Conservation (phyloP, 1,139 yeast genomes). For the Geotrichum europaeum region DNA sequence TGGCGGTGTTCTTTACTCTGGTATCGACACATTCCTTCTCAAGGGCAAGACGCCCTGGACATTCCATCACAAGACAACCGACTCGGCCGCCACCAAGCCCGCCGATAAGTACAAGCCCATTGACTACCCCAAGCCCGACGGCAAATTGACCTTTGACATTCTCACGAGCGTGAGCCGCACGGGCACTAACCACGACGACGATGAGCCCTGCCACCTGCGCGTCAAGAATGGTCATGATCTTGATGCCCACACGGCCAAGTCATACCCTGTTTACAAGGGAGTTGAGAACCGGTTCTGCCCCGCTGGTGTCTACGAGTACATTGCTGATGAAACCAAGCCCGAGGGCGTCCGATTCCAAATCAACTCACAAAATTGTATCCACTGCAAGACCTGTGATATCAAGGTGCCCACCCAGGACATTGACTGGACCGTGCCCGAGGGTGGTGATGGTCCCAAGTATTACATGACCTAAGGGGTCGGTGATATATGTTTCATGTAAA, state of each 20-base stretch:
- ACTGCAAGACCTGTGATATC: constrained; percentile 96
- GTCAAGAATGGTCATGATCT: constrained; percentile 60
- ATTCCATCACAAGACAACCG: constrained; percentile 61
- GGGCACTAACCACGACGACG: constrained; percentile 93
- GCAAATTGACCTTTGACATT: constrained; percentile 79
- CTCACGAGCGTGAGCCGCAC: constrained; percentile 91
- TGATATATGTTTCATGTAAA: neutral
- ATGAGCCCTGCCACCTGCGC: constrained; percentile 82
- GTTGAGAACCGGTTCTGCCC: constrained; percentile 92
- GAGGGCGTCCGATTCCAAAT: constrained; percentile 80
- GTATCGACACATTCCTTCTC: constrained; percentile 71
- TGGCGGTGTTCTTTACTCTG: constrained; percentile 81
- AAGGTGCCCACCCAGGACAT: constrained; percentile 94
- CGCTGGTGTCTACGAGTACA: constrained; percentile 94
- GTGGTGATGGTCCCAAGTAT: constrained; percentile 97
- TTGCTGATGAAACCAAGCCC: constrained; percentile 54
- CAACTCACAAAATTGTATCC: constrained; percentile 94
- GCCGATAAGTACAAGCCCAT: constrained; percentile 66
- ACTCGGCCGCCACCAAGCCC: constrained; percentile 60
- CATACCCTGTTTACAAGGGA: constrained; percentile 76
- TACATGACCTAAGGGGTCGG: constrained; percentile 51
- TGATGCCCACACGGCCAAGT: constrained; percentile 55
- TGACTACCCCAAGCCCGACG: constrained; percentile 92
- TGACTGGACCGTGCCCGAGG: constrained; percentile 94
- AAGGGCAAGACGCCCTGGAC: constrained; percentile 87